These are phyloP conservation scores for Rhodotorula sp. DNA, from an alignment of 1,284 basidiomycete genomes.

Conservation along the genomic window DNA sequence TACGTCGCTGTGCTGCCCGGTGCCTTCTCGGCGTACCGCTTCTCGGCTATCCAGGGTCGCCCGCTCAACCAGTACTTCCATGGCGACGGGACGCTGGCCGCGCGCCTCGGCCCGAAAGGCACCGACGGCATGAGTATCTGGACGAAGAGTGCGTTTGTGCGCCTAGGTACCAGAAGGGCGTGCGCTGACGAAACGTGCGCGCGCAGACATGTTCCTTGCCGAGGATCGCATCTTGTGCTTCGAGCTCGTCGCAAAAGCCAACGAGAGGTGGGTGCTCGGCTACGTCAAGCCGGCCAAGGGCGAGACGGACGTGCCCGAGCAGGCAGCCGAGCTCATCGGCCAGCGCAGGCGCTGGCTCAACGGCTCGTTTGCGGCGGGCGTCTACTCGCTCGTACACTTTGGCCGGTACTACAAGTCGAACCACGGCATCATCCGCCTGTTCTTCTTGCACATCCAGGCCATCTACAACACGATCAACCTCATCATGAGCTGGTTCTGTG, in stretches of 20 bases:
- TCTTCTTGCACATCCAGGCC: slow-evolving; percentile 89
- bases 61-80: slow-evolving; percentile 98
- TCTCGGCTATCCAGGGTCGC: slow-evolving; percentile 82
- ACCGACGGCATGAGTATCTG: slow-evolving; percentile 98
- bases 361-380: slow-evolving; percentile 93
- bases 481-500: slow-evolving; percentile 52
- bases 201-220: slow-evolving; percentile 48
- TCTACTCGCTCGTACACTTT: slow-evolving; percentile 94
- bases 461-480: slow-evolving; percentile 56
- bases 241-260: slow-evolving; percentile 44
- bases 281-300: slow-evolving; percentile 48
- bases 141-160: slow-evolving; percentile 57
- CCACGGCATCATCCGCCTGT: slow-evolving; percentile 57
- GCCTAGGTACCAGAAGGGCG: no score
- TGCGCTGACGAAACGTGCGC: neutral
- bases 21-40: slow-evolving; percentile 94
- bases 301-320: slow-evolving; percentile 58
- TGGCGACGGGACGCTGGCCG: slow-evolving; percentile 71
- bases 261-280: slow-evolving; percentile 67
- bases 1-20: slow-evolving; percentile 86
- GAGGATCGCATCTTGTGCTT: slow-evolving; percentile 44
- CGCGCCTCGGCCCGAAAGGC: slow-evolving; percentile 82
- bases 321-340: slow-evolving; percentile 73
- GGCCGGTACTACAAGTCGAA: slow-evolving; percentile 81
- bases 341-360: slow-evolving; percentile 67